Percentiles rank a stretch among this genome's conserved stretches.
phyloP scores from a whole-genome alignment of 2,329 filamentous ascomycete species.

The Penicillium digitatum region DNA sequence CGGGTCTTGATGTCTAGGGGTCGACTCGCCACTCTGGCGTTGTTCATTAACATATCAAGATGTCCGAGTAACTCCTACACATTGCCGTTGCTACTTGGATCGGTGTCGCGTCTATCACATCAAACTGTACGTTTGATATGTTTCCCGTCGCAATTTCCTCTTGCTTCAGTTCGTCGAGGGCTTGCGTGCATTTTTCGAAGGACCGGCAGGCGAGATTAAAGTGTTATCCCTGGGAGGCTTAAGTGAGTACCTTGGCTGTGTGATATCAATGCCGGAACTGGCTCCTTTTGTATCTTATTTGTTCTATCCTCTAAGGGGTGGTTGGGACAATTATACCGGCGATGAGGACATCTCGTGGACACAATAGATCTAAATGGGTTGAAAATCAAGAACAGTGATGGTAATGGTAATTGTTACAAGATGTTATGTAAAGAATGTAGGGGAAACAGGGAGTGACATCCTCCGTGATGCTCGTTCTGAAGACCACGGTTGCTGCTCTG shows the following conservation, averaged over 20 bases:
- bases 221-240: not conserved
- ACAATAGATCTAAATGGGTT: not conserved
- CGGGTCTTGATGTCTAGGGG: no score
- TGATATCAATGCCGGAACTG: not conserved
- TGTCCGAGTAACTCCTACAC: not conserved
- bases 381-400: not conserved
- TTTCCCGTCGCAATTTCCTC: not conserved
- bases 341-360: not conserved
- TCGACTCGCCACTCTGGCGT: not conserved
- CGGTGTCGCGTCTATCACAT: not conserved
- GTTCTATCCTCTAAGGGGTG: not conserved
- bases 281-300: not conserved
- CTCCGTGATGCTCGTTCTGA: not conserved
- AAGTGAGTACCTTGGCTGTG: not conserved
- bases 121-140: not conserved
- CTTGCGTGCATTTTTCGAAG: not conserved
- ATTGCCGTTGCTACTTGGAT: not conserved
- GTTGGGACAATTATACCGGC: not conserved
- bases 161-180: not conserved
- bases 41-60: not conserved
- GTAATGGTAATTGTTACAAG: not conserved
- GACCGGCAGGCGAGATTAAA: not conserved
- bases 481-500: not conserved
- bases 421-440: not conserved
- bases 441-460: not conserved